Percentiles rank a stretch among this genome's conserved stretches.
phyloP scores from a whole-genome alignment of 371 early-diverging fungal species.

The Mycotypha africana region DNA sequence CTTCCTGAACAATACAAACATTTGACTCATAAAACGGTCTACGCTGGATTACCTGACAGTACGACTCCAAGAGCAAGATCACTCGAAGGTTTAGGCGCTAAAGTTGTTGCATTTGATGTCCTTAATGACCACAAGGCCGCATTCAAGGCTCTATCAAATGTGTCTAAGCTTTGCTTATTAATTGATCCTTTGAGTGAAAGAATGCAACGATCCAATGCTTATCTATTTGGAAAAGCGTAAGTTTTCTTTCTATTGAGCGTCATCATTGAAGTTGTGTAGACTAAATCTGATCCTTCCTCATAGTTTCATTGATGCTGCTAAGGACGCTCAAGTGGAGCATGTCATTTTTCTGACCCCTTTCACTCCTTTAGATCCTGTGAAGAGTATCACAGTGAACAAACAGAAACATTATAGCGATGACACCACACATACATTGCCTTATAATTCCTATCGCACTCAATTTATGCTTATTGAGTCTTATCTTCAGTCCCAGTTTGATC shows the following conservation, averaged over 20 bases:
- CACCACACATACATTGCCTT: background rate
- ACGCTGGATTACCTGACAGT: conserved; percentile 38
- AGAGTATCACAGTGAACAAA: conserved; percentile 13
- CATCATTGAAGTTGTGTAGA: too few species aligned
- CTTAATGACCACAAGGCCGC: conserved; percentile 28
- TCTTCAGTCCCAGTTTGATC: conserved; percentile 29
- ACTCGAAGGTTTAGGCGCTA: conserved; percentile 28
- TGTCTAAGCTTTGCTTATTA: conserved; percentile 35
- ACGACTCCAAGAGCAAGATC: conserved; percentile 28
- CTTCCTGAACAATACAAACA: conserved; percentile 33
- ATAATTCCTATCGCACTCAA: conserved; percentile 32
- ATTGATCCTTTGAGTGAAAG: conserved; percentile 43
- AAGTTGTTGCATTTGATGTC: conserved; percentile 35
- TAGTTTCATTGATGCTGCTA: conserved; percentile 46
- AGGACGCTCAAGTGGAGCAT: conserved; percentile 37
- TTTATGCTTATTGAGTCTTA: conserved; percentile 39
- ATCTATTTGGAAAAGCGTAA: conserved; percentile 40
- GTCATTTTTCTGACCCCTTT: conserved; percentile 44
- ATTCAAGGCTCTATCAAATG: conserved; percentile 31
- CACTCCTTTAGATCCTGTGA: conserved; percentile 26
- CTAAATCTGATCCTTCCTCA: too few species aligned
- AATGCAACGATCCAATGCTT: conserved; percentile 37
- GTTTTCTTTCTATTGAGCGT: too few species aligned
- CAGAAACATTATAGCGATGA: conserved; percentile 1
- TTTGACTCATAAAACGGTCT: conserved; percentile 26